Evolutionary conservation across 768 basidiomycete species (phyloP), one percentile per base, ranked within the genome.

Genomic region (Rhizopogon vulgaris): DNA sequence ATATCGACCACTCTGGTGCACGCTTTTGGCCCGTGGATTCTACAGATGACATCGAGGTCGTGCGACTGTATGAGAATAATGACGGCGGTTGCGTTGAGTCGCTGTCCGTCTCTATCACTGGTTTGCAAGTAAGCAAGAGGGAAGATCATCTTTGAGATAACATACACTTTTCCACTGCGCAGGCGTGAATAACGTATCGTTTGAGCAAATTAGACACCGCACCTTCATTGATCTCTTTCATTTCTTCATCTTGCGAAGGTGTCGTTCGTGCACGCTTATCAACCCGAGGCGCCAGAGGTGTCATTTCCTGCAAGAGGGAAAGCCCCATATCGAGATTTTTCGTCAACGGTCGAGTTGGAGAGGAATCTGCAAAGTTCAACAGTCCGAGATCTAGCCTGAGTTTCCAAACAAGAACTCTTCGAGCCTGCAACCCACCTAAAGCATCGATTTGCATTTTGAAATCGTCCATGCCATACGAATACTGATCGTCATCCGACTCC

Each of bases 11-110:
- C 17, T 49, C 25, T 9, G 48, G 38, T 17, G 25, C 48, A 14
- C 48, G 48, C 18, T 49, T 49, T 14, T 28, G 4, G 18, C 48
- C n/a, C 7, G 41, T 39, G n/a, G 38, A 27, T 49, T 9, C 48
- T 1, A 49, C 48, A 11, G 48, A 49, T 3, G 48, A 49, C 24
- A 49, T 49, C 6, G 41, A 49, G 25, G 48, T 47, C 22, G 48
- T 49, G n/a, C 48, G 41, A 25, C 48, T 41, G 40, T 2, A 47
- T 15, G 48, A 27, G 41, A 27, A 47, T 11, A 48, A 12, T 0
- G 41, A 49, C 24, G 24, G 47, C 14, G 24, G n/a, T 3, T 30
- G 41, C 3, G 24, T 49, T 14, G 48, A 49, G 8, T 49, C 48
- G 7, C 41, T 45, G 48, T 49, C 48, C 14, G 48, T 46, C 17